Percentiles rank a stretch among this genome's conserved stretches.
Conservation (phyloP, 805 yeast species). For the Candida glaebosa region DNA sequence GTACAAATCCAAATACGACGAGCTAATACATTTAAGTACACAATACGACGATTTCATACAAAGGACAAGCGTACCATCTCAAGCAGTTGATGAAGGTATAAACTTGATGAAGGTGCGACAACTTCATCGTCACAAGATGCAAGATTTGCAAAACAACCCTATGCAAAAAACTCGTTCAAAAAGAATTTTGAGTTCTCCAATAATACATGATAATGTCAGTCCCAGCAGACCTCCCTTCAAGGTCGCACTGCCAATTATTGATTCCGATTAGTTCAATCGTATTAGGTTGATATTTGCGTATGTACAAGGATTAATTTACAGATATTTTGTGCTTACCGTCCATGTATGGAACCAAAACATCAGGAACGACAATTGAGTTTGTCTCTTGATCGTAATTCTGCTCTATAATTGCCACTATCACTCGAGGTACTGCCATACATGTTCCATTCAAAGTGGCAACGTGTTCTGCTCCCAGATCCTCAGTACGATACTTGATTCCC, state of each 20-base stretch:
- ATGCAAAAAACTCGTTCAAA: slow-evolving; percentile 9
- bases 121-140: slow-evolving; percentile 9
- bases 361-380: slow-evolving; percentile 59
- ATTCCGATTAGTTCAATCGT: slow-evolving; percentile 1
- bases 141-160: slow-evolving; percentile 4
- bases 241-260: slow-evolving; percentile 4
- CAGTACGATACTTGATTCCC: slow-evolving; percentile 53
- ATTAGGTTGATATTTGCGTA: neutral
- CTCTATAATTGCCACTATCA: slow-evolving; percentile 85
- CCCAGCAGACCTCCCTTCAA: slow-evolving; percentile 7
- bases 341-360: slow-evolving; percentile 68
- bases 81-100: neutral
- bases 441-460: slow-evolving; percentile 93
- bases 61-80: slow-evolving; percentile 5
- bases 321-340: slow-evolving; percentile 47
- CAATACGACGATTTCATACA: slow-evolving; percentile 18
- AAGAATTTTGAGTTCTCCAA: slow-evolving; percentile 28
- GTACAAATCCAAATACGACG: slow-evolving; percentile 22
- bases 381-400: slow-evolving; percentile 66
- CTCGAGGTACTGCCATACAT: slow-evolving; percentile 91
- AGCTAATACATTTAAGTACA: slow-evolving; percentile 18
- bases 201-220: slow-evolving; percentile 5
- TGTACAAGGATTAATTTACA: slow-evolving; percentile 10
- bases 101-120: slow-evolving; percentile 9
- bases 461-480: slow-evolving; percentile 36